Conservation (phyloP, 129 eudicot genomes). For the Pulicaria dysenterica region DNA sequence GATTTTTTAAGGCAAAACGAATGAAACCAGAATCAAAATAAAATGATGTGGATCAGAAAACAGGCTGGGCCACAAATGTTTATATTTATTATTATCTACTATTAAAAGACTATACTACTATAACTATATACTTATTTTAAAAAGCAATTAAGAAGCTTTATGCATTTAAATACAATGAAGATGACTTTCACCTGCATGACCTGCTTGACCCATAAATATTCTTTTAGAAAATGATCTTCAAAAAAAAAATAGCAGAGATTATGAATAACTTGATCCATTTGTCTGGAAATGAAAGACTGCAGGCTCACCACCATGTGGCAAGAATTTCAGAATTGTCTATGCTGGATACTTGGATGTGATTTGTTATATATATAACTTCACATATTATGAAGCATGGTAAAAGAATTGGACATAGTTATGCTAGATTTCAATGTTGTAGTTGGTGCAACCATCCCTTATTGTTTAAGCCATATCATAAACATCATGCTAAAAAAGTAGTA, state of each 20-base stretch:
- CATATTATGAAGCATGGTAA: not conserved
- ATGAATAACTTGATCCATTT: constrained; percentile 6
- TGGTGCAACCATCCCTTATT: not conserved
- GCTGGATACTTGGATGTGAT: not conserved
- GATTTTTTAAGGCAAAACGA: not conserved
- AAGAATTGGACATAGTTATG: not conserved
- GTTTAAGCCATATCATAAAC: not conserved
- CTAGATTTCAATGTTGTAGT: not conserved
- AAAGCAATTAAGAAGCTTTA: too few relatives aligned
- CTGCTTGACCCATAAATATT: constrained; percentile 2
- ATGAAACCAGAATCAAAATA: not conserved
- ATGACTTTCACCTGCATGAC: too few relatives aligned
- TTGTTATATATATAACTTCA: constrained; percentile 6
- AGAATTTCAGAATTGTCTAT: not conserved
- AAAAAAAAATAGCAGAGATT: not conserved
- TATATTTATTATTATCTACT: too few relatives aligned
- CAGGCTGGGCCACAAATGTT: too few relatives aligned
- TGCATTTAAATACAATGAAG: too few relatives aligned
- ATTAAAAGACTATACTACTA: too few relatives aligned
- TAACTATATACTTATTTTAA: too few relatives aligned
- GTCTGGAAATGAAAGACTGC: constrained; percentile 22
- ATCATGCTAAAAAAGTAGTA: constrained; percentile 10
- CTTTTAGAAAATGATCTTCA: not conserved
- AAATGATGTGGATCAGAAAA: not conserved
- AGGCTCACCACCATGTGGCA: constrained; percentile 18